phyloP scores from a whole-genome alignment of 345 rosid genomes.

The Brassica napus region DNA sequence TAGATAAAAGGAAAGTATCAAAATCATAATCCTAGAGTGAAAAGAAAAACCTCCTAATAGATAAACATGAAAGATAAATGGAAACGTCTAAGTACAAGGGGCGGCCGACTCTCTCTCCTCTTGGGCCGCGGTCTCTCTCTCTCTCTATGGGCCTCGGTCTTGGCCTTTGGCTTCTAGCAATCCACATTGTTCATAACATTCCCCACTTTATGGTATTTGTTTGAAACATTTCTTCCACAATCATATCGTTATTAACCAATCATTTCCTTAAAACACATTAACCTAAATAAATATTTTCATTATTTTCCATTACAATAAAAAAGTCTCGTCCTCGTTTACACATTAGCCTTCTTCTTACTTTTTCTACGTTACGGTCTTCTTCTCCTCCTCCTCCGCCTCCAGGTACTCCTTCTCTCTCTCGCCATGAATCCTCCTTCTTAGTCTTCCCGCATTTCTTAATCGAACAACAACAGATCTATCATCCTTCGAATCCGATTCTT shows the following conservation, averaged over 20 bases:
- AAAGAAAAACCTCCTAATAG: no score
- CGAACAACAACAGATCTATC: slow-evolving; percentile 28
- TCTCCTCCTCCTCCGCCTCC: slow-evolving; percentile 10
- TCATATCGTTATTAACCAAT: background rate
- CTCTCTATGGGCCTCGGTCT: no score
- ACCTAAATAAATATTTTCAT: background rate
- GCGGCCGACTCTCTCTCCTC: no score
- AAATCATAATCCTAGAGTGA: no score
- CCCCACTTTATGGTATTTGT: background rate
- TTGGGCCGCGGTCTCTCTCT: no score
- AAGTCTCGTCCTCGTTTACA: background rate
- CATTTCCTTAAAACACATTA: slow-evolving; percentile 19
- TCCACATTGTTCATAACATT: background rate
- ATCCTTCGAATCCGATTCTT: background rate
- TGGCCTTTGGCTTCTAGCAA: no score
- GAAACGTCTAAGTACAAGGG: no score
- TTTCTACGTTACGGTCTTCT: slow-evolving; percentile 3
- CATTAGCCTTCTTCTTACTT: background rate
- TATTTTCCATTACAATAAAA: background rate
- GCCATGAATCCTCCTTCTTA: slow-evolving; percentile 6
- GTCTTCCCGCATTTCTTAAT: slow-evolving; percentile 11
- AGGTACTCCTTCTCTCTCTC: slow-evolving; percentile 16
- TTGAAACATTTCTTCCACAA: slow-evolving; percentile 13
- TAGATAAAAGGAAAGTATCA: no score
- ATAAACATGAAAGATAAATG: no score